Conservation (phyloP, 305 asterid species). For the Rubia tinctorum region DNA sequence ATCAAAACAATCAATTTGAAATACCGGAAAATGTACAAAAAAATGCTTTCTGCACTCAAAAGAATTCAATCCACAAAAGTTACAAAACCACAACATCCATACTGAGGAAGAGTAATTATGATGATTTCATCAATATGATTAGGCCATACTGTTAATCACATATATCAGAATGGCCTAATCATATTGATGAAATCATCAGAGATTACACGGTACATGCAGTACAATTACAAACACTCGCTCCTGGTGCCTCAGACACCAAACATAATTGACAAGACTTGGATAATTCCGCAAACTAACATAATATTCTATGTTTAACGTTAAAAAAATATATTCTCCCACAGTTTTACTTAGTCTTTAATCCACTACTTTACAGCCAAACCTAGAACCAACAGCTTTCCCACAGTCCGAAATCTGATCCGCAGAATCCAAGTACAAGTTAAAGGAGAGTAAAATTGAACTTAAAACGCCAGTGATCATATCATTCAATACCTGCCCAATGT, state of each 20-base stretch:
- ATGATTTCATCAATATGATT: too few species aligned
- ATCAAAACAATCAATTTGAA: not conserved
- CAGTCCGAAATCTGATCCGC: not conserved
- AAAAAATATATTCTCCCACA: too few species aligned
- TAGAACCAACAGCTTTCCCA: not conserved
- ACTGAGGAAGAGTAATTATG: not conserved
- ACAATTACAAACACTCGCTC: not conserved
- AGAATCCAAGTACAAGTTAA: not conserved
- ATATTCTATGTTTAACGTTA: not conserved
- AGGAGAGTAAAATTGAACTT: not conserved
- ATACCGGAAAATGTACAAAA: not conserved
- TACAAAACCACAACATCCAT: not conserved
- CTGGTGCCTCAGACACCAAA: not conserved
- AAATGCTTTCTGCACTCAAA: not conserved
- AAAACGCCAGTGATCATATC: not conserved
- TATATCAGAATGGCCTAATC: not conserved
- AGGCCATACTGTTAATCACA: too few species aligned
- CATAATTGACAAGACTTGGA: not conserved
- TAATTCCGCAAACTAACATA: slow-evolving; percentile 1
- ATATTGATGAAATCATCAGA: not conserved
- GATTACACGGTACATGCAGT: not conserved
- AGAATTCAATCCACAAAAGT: not conserved
- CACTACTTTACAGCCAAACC: not conserved
- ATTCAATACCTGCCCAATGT: not conserved
- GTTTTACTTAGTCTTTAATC: not conserved